Conservation (phyloP, 2,329 filamentous ascomycete species). For the Fusarium illudens region DNA sequence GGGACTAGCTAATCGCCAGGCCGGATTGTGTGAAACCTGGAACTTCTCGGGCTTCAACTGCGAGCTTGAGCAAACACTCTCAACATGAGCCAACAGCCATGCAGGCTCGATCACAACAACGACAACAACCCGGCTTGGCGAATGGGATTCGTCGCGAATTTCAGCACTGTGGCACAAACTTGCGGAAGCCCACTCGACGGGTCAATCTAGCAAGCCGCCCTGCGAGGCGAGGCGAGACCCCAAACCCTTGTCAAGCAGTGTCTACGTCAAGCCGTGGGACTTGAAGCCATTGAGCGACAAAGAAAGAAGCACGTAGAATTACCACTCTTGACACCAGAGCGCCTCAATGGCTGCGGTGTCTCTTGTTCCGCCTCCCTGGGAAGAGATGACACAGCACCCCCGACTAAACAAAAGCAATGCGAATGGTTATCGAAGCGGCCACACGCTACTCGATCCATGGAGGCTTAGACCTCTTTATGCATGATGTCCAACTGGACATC, state of each 20-base stretch:
- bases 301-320: conserved; percentile 1
- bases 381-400: conserved; percentile 1
- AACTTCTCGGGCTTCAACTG: conserved; percentile 12
- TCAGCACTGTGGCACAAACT: conserved; percentile 31
- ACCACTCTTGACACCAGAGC: not conserved
- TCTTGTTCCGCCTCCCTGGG: not conserved
- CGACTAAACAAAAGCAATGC: conserved; percentile 30
- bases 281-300: conserved; percentile 1
- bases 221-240: conserved; percentile 15
- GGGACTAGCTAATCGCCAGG: conserved; percentile 6
- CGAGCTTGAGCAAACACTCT: conserved; percentile 6
- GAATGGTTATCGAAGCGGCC: not conserved
- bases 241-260: conserved; percentile 17
- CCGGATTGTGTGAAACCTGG: conserved; percentile 13
- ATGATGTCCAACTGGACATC: conserved; percentile 13
- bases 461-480: conserved; percentile 8
- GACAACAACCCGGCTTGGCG: conserved; percentile 22
- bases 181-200: conserved; percentile 30
- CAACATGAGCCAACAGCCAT: conserved; percentile 21
- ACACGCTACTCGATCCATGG: conserved; percentile 9
- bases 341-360: not conserved
- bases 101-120: conserved; percentile 24
- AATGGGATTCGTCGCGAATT: conserved; percentile 39
- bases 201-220: conserved; percentile 17
- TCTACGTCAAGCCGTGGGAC: conserved; percentile 14